Base-by-base conservation (phyloP, 2,329 filamentous ascomycete genomes). In the Ophiocordyceps camponoti-leonardi region DNA sequence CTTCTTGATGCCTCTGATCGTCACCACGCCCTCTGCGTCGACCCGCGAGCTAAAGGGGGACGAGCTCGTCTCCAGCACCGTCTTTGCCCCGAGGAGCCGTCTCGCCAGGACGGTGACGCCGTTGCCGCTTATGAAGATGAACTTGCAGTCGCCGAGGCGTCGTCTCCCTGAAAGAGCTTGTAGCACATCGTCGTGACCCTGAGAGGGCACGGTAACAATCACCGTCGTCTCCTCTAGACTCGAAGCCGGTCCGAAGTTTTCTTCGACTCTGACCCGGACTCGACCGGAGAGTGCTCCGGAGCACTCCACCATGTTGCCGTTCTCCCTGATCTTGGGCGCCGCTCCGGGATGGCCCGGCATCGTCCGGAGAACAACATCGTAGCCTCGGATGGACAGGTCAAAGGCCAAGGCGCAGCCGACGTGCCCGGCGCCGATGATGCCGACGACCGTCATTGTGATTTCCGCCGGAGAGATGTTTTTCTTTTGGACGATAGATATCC, bases 1-100 rank as follows among this genome's bases (percentile, higher is more conserved):
- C 20, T 46, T 47, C 44, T 50, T 50, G 37, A 50, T 44, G 22
- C 44, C 49, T n/a, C 47, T 16, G 20, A 50, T 19, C 23, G 37
- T 46, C 40, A 49, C 40, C n/a, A 20, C 42, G 6, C 49, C 47
- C 14, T 49, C 44, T 1, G 43, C 37, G 40, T 37, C 47, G 31
- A 50, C 44, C 2, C 49, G 45, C 26, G 49, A 50, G 42, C 49
- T 50, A n/a, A 43, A 49, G 13, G 47, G 47, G 6, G 49, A 47
- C 1, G 47, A 47, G 22, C 43, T 45, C 2, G 47, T 47, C 11
- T 48, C 49, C 22, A 50, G 12, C 10, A 47, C 30, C 6, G 31
- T 37, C 30, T 28, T 47, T 23, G 41, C 23, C 6, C 18, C 22
- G 12, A 43, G 41, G 12, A 43, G 22, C 16, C 28, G 23, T 18